Conservation (phyloP, 2,329 filamentous ascomycete genomes). For the Penicillium verrucosum region DNA sequence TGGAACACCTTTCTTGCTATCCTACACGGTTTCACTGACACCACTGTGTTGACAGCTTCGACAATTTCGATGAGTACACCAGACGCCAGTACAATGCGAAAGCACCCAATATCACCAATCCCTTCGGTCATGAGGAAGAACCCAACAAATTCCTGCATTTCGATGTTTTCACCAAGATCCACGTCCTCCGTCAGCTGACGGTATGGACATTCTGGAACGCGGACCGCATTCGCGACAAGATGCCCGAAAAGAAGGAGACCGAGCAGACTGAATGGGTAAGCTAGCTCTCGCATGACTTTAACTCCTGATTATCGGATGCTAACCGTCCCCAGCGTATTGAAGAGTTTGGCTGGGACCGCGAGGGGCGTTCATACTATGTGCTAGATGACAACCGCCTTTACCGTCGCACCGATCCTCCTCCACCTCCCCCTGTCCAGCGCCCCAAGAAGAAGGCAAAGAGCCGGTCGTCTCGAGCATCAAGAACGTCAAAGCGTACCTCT, state of each 20-base stretch:
- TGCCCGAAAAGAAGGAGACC: slow-evolving; percentile 74
- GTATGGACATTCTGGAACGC: slow-evolving; percentile 85
- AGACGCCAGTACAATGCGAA: slow-evolving; percentile 84
- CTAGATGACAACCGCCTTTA: slow-evolving; percentile 94
- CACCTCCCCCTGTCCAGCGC: slow-evolving; percentile 51
- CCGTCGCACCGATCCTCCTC: slow-evolving; percentile 72
- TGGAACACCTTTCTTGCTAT: not conserved
- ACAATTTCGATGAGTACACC: slow-evolving; percentile 91
- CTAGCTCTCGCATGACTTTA: slow-evolving; percentile 6
- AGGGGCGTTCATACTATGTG: slow-evolving; percentile 84
- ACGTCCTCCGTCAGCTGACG: slow-evolving; percentile 80
- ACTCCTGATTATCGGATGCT: slow-evolving; percentile 2
- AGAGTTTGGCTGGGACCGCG: slow-evolving; percentile 71
- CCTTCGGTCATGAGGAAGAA: slow-evolving; percentile 74
- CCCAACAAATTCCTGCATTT: slow-evolving; percentile 75
- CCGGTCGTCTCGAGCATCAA: slow-evolving; percentile 61
- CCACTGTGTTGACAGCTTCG: slow-evolving; percentile 54
- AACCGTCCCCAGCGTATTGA: slow-evolving; percentile 42
- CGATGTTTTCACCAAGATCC: slow-evolving; percentile 74
- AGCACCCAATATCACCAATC: slow-evolving; percentile 68
- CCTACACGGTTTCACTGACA: slow-evolving; percentile 3
- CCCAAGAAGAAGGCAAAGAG: slow-evolving; percentile 63
- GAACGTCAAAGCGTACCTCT: slow-evolving; percentile 66
- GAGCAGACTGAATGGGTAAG: slow-evolving; percentile 83
- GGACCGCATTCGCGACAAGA: slow-evolving; percentile 79